Base-by-base conservation (phyloP, 192 early-diverging fungal genomes). In the Coemansia sp. region DNA sequence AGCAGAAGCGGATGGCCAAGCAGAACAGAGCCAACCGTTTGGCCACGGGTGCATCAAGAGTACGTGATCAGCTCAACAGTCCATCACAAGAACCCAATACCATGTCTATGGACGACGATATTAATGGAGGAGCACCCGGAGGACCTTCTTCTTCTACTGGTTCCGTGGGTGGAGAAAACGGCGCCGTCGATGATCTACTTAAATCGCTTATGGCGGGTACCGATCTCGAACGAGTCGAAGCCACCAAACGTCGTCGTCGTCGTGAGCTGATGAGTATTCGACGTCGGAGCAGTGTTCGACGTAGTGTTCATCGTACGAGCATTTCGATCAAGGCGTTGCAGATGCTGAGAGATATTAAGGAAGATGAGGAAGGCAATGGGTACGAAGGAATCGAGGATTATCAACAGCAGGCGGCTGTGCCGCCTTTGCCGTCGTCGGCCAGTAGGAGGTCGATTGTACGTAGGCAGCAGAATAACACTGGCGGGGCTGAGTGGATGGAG, bases 101-200 rank as follows among this genome's bases (percentile, higher is more conserved):
- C 9, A 34, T 45, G 9, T 22, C 28, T 28, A 51, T 63, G 22
- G 61, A 63, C 38, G 56, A 58, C 55, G 55, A 58, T 37, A 48
- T 55, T 33, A 28, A 28, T 28, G 15, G 38, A 5, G 36, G 18
- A 6, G 36, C 32, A 17, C 12, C 53, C 5, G 66, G 22, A 2
- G 72, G 22, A 1, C 22, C 22, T 28, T 28, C 22, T 28, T 28
- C 67, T 38, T 41, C 67, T 55, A 72, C 75, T 33, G 85, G 79
- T 52, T 64, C 64, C 22, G 55, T 54, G 5, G 82, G 85, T 17
- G 87, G 78, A 8, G 91, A 92, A 58, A 92, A 93, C 69, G 88
- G 91, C 41, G 86, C 91, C 38, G 91, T 93, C 76, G 92, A 93
- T 55, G 89, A 91, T 69, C 64, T 93, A 61, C 80, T 93, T 22